phyloP scores from a whole-genome alignment of 169 alveolate species.

The Perkinsus marinus region DNA sequence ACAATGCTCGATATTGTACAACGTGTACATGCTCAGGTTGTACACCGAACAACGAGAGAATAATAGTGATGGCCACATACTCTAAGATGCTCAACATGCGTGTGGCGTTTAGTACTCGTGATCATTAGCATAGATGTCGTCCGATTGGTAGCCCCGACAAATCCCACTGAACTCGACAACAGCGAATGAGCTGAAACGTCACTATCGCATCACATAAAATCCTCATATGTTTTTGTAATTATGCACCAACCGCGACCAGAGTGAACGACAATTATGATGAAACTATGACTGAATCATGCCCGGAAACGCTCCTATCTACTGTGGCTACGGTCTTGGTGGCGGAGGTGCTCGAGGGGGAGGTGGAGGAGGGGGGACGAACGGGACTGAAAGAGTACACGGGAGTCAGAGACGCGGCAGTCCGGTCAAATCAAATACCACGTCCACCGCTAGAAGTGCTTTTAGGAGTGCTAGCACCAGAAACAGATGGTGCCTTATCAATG shows the following conservation, averaged over 20 bases:
- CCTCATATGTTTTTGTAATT: background rate
- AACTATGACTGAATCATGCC: background rate
- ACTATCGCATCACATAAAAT: background rate
- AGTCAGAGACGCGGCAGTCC: background rate
- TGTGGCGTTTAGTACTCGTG: no score
- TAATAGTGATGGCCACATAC: no score
- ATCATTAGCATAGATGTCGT: no score
- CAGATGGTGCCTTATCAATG: no score
- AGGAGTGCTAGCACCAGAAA: no score
- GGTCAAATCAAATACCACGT: background rate
- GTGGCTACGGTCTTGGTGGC: background rate
- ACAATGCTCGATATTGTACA: no score
- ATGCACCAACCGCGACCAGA: background rate
- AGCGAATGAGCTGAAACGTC: background rate
- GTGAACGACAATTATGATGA: no score
- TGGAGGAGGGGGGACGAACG: background rate
- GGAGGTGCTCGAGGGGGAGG: background rate
- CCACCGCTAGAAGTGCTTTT: background rate
- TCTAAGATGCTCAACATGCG: no score
- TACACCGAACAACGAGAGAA: no score
- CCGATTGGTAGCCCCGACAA: background rate
- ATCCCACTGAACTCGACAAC: background rate
- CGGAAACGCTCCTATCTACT: background rate
- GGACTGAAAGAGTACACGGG: background rate
- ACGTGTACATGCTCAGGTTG: no score